Conservation (phyloP, 176 grass and related monocot species). For the Secale cereale region DNA sequence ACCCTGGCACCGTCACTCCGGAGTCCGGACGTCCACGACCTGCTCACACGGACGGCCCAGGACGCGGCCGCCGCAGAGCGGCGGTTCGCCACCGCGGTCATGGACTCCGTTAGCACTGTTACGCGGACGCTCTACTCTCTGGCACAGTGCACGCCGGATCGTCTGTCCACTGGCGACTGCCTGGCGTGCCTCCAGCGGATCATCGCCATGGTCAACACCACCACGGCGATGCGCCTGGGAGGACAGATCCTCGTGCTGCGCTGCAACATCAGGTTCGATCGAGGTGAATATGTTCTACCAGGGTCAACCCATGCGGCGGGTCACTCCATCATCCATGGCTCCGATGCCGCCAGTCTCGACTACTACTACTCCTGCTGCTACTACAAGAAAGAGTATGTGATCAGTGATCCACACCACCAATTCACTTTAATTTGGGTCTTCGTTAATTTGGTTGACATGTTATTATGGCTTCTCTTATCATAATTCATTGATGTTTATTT, state of each 20-base stretch:
- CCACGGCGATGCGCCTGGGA: background rate
- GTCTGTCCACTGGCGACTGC: background rate
- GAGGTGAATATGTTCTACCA: background rate
- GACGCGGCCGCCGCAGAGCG: background rate
- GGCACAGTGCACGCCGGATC: background rate
- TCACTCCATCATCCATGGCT: background rate
- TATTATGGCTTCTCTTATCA: background rate
- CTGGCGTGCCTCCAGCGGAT: background rate
- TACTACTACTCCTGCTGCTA: no score
- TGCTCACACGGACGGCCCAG: background rate
- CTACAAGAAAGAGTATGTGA: background rate
- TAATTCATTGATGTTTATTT: background rate
- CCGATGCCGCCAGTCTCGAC: background rate
- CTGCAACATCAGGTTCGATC: background rate
- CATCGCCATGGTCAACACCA: background rate
- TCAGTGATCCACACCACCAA: background rate
- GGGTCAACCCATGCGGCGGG: background rate
- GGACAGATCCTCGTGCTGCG: background rate
- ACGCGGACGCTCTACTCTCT: background rate
- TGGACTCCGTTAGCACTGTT: background rate
- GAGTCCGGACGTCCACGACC: background rate
- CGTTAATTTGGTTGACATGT: background rate
- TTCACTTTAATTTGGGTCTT: no score
- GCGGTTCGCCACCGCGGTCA: constrained; percentile 14
- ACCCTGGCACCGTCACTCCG: background rate